Conservation (phyloP, 2,329 filamentous ascomycete genomes). For the Cytospora leucostoma region DNA sequence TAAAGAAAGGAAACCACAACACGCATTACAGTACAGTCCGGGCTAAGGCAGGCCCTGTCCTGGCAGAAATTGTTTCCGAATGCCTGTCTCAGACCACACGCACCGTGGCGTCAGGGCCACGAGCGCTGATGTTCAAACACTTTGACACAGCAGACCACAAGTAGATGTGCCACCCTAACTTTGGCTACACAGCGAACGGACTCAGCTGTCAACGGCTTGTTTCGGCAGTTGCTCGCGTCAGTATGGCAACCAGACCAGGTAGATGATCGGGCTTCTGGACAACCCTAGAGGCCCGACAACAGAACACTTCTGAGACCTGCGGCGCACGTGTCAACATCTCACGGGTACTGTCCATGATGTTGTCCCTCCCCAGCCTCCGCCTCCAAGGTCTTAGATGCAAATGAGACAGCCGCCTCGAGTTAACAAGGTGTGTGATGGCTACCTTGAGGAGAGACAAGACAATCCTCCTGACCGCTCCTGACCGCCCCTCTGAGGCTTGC, state of each 20-base stretch:
- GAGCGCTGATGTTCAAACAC: not conserved
- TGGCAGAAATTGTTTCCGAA: not conserved
- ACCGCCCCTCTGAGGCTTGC: constrained; percentile 15
- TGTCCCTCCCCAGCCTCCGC: constrained; percentile 7
- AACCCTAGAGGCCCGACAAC: constrained; percentile 8
- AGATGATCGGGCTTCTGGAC: constrained; percentile 8
- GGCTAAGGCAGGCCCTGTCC: not conserved
- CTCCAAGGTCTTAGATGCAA: constrained; percentile 21
- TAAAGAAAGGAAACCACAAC: not conserved
- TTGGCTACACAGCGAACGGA: not conserved
- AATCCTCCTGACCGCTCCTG: not conserved
- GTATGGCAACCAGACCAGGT: constrained; percentile 2
- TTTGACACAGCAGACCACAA: not conserved
- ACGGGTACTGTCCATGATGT: constrained; percentile 8
- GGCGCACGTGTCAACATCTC: constrained; percentile 19
- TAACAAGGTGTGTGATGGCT: constrained; percentile 8
- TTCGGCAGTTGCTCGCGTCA: constrained; percentile 8
- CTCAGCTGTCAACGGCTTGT: constrained; percentile 10
- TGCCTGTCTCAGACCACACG: not conserved
- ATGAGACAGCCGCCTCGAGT: constrained; percentile 15
- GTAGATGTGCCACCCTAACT: not conserved
- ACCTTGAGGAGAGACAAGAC: constrained; percentile 13
- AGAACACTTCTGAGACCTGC: constrained; percentile 8
- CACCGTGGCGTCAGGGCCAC: not conserved
- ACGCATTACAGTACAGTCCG: not conserved